These are phyloP conservation scores for Fusarium torreyae DNA, from an alignment of 2,329 filamentous ascomycete species.

Conservation along the genomic window DNA sequence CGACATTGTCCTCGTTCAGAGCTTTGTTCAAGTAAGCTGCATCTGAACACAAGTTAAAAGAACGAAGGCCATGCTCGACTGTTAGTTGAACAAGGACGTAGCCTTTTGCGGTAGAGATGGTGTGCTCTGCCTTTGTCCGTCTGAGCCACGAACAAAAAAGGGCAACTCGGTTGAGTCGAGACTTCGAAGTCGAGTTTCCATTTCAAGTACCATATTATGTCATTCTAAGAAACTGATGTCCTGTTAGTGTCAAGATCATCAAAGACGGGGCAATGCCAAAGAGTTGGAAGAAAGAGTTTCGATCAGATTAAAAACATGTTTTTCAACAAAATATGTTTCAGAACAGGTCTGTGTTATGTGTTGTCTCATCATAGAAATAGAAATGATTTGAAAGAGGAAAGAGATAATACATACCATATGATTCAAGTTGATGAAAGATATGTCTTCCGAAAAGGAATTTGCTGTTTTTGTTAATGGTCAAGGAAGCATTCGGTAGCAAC, in stretches of 20 bases:
- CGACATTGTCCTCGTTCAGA: slow-evolving; percentile 22
- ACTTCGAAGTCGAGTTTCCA: slow-evolving; percentile 21
- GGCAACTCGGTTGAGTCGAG: slow-evolving; percentile 16
- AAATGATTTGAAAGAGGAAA: neutral
- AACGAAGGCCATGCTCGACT: neutral
- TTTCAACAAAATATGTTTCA: slow-evolving; percentile 53
- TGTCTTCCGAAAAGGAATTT: neutral
- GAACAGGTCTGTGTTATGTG: slow-evolving; percentile 56
- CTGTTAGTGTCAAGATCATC: slow-evolving; percentile 33
- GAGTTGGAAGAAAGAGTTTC: slow-evolving; percentile 27
- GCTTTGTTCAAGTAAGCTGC: slow-evolving; percentile 33
- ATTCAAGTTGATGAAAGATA: neutral
- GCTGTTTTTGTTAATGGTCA: slow-evolving; percentile 15
- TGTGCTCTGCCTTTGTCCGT: slow-evolving; percentile 38
- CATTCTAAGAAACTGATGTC: slow-evolving; percentile 9
- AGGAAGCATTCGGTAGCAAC: neutral
- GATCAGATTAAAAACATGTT: slow-evolving; percentile 48
- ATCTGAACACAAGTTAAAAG: slow-evolving; percentile 16
- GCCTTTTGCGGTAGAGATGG: slow-evolving; percentile 1
- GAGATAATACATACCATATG: slow-evolving; percentile 26
- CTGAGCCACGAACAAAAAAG: slow-evolving; percentile 17
- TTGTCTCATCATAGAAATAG: slow-evolving; percentile 51
- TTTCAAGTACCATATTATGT: slow-evolving; percentile 28
- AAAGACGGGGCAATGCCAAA: slow-evolving; percentile 14
- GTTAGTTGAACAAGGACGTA: slow-evolving; percentile 27